Evolutionary conservation across 176 grass and related monocot genomes (phyloP).

Genomic region (Triticum urartu): DNA sequence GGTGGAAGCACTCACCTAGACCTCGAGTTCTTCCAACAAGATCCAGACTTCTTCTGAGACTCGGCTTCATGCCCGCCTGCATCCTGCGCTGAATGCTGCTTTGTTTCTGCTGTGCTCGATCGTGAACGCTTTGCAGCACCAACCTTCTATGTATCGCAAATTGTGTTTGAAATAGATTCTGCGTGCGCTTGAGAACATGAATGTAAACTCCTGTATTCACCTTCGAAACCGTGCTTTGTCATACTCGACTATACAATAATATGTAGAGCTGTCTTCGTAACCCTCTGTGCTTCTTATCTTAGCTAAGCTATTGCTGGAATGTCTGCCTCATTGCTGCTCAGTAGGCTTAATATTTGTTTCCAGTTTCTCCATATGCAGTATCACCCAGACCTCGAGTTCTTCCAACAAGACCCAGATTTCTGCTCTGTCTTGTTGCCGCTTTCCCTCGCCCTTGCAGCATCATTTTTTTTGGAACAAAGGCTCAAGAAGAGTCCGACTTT

Average conservation of each 20-base stretch:
- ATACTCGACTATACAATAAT: background rate
- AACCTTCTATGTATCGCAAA: too few relatives aligned
- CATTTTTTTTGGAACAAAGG: too few relatives aligned
- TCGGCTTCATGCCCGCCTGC: background rate
- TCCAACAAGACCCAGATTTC: too few relatives aligned
- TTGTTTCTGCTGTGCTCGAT: background rate
- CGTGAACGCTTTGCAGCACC: too few relatives aligned
- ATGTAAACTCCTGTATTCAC: background rate
- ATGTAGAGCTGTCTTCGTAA: background rate
- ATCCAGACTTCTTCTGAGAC: constrained; percentile 41
- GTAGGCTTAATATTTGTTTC: too few relatives aligned
- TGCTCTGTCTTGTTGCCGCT: too few relatives aligned
- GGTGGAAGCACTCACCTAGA: constrained; percentile 65
- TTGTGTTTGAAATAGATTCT: background rate
- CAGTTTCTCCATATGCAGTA: too few relatives aligned
- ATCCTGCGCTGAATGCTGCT: background rate
- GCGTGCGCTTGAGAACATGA: background rate
- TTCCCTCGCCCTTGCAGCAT: too few relatives aligned
- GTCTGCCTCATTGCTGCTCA: too few relatives aligned
- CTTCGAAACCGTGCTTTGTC: background rate
- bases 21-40: constrained; percentile 73
- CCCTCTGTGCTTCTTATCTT: background rate
- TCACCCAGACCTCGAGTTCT: too few relatives aligned
- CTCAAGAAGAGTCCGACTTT: too few relatives aligned
- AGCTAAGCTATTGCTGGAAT: background rate